phyloP scores from a whole-genome alignment of 768 basidiomycete genomes.

The Tricholoma terreum region DNA sequence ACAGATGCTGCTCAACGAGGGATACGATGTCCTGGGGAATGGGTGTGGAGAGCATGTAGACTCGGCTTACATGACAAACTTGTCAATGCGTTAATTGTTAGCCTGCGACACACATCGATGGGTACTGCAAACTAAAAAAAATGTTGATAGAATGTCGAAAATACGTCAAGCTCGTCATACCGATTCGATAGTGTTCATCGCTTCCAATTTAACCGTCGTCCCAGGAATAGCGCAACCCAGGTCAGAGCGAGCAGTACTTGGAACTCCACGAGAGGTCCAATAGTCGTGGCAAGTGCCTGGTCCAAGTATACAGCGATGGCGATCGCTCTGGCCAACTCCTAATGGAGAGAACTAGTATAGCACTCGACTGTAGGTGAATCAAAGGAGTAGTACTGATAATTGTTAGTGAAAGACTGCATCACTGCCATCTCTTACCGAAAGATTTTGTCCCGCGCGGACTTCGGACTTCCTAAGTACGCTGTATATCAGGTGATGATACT shows the following conservation, averaged over 20 bases:
- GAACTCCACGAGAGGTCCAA: constrained; percentile 76
- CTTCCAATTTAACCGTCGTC: constrained; percentile 39
- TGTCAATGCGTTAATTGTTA: too few species aligned
- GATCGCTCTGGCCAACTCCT: constrained; percentile 84
- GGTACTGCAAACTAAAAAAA: too few species aligned
- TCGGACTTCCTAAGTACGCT: constrained; percentile 33
- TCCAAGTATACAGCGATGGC: constrained; percentile 75
- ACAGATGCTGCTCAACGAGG: background rate
- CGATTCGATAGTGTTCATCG: background rate
- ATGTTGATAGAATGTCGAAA: too few species aligned
- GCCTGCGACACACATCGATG: too few species aligned
- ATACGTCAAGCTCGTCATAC: too few species aligned
- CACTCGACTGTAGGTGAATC: background rate
- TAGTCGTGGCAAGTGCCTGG: constrained; percentile 79
- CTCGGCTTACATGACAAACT: too few species aligned
- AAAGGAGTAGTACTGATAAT: constrained; percentile 44
- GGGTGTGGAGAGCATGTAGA: too few species aligned
- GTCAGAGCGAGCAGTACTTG: constrained; percentile 71
- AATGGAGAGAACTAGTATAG: background rate
- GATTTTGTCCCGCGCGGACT: constrained; percentile 1
- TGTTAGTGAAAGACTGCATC: constrained; percentile 80
- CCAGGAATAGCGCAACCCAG: constrained; percentile 55
- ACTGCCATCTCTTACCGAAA: constrained; percentile 71
- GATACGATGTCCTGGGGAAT: too few species aligned
- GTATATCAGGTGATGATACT: constrained; percentile 67